Base-by-base conservation (phyloP, 2,329 filamentous ascomycete genomes). In the Aspergillus hiratsukae region DNA sequence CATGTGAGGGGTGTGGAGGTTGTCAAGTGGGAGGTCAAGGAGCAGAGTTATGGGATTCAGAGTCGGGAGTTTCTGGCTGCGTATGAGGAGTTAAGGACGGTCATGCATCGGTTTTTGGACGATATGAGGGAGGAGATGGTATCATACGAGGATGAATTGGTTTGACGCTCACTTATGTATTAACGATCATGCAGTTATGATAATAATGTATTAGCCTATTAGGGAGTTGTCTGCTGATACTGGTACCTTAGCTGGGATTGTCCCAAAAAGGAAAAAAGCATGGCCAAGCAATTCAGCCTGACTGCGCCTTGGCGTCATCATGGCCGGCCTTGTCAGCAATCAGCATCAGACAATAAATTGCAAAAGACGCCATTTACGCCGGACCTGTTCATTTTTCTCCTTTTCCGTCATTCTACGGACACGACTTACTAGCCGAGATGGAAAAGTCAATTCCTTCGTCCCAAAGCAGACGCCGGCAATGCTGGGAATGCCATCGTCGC, bases 21-120 rank as follows among this genome's bases (percentile, higher is more conserved):
- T 2, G 25, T 58, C 4, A 9, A 41, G 7, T 58, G 50, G 48
- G 54, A 57, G 10, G 29, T 58, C 31, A 41, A 45, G 7, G 57
- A 58, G 54, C 54, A 58, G 35, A 58, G 57, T 27, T 58, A 58
- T 46, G 57, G 57, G 7, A 56, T 58, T 17, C 51, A 57, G 40
- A 57, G 54, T 35, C 19, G 23, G 31, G 57, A 58, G 48, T 58
- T 58, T 31, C 37, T 28, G 19, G 35, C 49, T 3, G 53, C 57
- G 1, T 58, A 57, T 37, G 51, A 40, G 1, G 48, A 29, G 21
- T 29, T 58, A 19, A 49, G 31, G 48, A 46, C 43, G 6, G 52
- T 54, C 3, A 57, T 57, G 55, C 48, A 51, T 48, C 40, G 48
- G 6, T 58, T 51, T 50, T 29, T 58, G 31, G 46, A 52, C 27